Evolutionary conservation across 2,329 filamentous ascomycete species (phyloP), one percentile per base, ranked within the genome.

Genomic region (Lachnellula cervina): DNA sequence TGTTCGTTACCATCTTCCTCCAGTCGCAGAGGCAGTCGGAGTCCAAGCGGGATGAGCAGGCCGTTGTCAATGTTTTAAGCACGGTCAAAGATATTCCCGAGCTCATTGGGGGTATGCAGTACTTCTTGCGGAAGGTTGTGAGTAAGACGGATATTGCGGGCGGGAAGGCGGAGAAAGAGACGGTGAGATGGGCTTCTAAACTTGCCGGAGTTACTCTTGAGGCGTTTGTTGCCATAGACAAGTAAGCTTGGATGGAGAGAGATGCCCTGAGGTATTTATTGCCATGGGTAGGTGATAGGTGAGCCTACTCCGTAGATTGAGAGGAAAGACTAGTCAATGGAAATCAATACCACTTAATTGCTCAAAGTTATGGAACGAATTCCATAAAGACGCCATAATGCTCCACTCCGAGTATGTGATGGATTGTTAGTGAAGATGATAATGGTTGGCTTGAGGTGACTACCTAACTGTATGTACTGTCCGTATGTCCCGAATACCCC

Each of bases 111-210:
- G 89, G 89, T 0, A 67, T 97, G 61, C 84, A 88, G 59, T 95
- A 87, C 71, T 94, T 96, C 68, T 67, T 97, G 51, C 82, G 83
- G 66, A 91, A 88, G 69, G 81, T 87, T 45, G 79, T 97, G 16
- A 77, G 81, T 4, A 88, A 85, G 69, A 87, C 86, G 0, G 73
- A 81, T 64, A 71, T 83, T 60, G 69, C 80, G 44, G 72, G 74
- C 14, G 72, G 74, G 5, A 80, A 77, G 64, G 73, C 72, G 59
- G 75, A 81, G 52, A 72, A 71, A 52, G 76, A 72, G 60, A 74
- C 71, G 57, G 65, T 86, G 8, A 75, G 71, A 64, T 76, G 74
- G 65, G 74, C 71, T 2, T 81, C 77, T 63, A 74, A 73, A 58
- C 67, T 72, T 57, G 78, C 75, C 2, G 69, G 73, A 53, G 66